Base-by-base conservation (phyloP, 805 yeast genomes). In the Ogataea naganishii region DNA sequence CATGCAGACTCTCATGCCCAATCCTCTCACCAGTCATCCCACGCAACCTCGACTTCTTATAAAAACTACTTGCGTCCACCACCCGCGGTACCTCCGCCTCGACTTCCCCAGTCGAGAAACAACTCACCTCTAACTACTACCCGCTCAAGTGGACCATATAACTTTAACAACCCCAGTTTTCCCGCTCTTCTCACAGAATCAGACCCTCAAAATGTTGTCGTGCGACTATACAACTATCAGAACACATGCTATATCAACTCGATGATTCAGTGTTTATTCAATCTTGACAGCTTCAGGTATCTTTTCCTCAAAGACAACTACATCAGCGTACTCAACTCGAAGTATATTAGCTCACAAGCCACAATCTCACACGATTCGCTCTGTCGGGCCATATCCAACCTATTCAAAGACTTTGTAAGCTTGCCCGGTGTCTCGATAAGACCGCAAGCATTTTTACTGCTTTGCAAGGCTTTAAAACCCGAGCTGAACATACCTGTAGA, bases 171-270 rank as follows among this genome's bases (percentile, higher is more conserved):
- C 60, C 56, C 36, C 33, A n/a, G n/a, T n/a, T n/a, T n/a, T n/a
- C n/a, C n/a, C n/a, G n/a, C n/a, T n/a, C n/a, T n/a, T n/a, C n/a
- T n/a, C n/a, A n/a, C 51, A 1, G 47, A 60, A 26, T 46, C 51
- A 38, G 26, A 23, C 18, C 13, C 13, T 10, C n/a, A 18, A 14
- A 25, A 22, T 14, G 19, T 53, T 2, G 21, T 46, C 14, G 47
- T 51, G 4, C 33, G 88, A 1, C 51, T 81, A 30, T 58, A 69
- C 36, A 81, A 81, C 45, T 59, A 70, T 53, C 85, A 86, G 1
- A 76, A 77, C 24, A 77, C 88, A 0, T 81, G 94, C 43, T 81
- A 81, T 46, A 74, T 81, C 34, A 81, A 81, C 45, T 71, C 80
- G 46, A 75, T 81, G 60, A 47, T 81, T 9, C 94, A 81, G 49